Evolutionary conservation across 768 basidiomycete species (phyloP).

Genomic region (Wakefieldia striispora): DNA sequence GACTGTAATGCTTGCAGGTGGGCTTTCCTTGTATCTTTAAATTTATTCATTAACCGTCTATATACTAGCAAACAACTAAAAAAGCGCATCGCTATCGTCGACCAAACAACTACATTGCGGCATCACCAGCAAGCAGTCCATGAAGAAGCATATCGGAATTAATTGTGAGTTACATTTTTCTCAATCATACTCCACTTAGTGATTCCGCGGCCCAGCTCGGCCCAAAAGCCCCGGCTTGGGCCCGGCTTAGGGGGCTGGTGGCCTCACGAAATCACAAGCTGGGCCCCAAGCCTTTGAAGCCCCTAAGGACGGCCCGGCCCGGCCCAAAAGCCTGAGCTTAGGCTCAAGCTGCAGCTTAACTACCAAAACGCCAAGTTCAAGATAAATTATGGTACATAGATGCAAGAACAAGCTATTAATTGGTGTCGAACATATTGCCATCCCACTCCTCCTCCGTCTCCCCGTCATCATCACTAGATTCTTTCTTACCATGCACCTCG

Average conservation of each 20-base stretch:
- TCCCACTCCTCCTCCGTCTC: constrained; percentile 4
- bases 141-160: neutral
- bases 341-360: neutral
- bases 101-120: neutral
- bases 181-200: neutral
- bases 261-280: no score
- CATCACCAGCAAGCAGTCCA: constrained; percentile 2
- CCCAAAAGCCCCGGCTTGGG: no score
- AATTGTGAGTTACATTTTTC: neutral
- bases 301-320: no score
- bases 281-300: no score
- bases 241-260: no score
- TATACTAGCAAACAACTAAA: neutral
- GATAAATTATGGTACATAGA: neutral
- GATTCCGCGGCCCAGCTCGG: no score
- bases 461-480: neutral
- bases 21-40: neutral
- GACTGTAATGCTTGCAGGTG: neutral
- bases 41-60: no score
- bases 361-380: neutral
- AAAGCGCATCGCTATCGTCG: neutral
- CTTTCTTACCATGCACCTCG: neutral
- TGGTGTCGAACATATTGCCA: neutral
- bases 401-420: neutral
- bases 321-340: no score